phyloP scores from a whole-genome alignment of 202 grass and related monocot genomes.

The Dendrocalamus latiflorus region DNA sequence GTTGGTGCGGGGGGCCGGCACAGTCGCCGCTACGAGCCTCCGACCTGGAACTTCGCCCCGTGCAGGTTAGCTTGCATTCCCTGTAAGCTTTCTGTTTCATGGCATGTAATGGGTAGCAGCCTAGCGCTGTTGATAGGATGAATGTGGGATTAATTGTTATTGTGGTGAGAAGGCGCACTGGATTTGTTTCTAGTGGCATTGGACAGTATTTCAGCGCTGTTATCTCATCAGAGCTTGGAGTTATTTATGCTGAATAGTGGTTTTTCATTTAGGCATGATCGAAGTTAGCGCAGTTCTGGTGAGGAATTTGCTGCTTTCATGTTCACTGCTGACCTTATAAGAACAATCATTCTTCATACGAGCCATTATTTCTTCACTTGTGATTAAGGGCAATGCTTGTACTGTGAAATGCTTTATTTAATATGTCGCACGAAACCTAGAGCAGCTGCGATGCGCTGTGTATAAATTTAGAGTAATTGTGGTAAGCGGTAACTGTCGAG shows the following conservation, averaged over 20 bases:
- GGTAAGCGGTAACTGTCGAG: neutral
- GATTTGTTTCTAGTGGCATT: neutral
- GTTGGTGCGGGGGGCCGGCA: conserved; percentile 26
- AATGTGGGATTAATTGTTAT: neutral
- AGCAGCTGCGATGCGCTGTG: neutral
- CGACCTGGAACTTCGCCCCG: conserved; percentile 32
- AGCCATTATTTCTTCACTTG: neutral
- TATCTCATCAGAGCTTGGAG: neutral
- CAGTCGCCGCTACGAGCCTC: neutral
- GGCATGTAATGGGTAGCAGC: neutral
- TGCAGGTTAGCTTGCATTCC: conserved; percentile 13
- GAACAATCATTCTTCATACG: neutral
- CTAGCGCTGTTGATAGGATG: neutral
- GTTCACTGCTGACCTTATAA: neutral
- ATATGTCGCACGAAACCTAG: neutral
- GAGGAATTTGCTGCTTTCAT: neutral
- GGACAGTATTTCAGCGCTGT: neutral
- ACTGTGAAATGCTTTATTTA: neutral
- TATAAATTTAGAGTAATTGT: neutral
- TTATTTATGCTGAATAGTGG: neutral
- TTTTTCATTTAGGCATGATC: conserved; percentile 5
- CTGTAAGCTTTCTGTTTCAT: neutral
- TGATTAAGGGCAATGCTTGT: neutral
- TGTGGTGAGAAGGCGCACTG: neutral
- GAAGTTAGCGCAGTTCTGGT: neutral